phyloP scores from a whole-genome alignment of 176 grass and related monocot species.

The Dendrocalamus sinicus region DNA sequence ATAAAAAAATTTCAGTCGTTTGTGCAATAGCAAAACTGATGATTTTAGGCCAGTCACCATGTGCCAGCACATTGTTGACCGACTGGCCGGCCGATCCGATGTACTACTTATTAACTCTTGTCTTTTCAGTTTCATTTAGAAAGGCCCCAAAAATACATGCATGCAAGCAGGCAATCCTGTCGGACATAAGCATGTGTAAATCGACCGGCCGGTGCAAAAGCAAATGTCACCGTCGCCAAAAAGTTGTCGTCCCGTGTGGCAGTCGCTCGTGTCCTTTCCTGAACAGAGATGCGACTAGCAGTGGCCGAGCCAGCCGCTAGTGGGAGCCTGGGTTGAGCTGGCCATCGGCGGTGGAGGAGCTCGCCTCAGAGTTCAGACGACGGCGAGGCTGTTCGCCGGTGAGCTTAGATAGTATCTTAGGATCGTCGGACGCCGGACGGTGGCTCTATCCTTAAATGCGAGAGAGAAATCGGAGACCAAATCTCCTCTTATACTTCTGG shows the following conservation, averaged over 20 bases:
- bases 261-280: neutral
- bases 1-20: no score
- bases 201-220: neutral
- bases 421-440: no score
- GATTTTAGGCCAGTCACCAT: conserved; percentile 3
- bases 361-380: no score
- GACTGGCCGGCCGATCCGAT: neutral
- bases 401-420: no score
- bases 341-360: no score
- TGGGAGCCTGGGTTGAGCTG: no score
- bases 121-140: neutral
- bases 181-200: neutral
- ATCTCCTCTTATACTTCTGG: neutral
- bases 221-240: conserved; percentile 31
- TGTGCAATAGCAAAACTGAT: no score
- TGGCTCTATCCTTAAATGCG: no score
- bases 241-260: neutral
- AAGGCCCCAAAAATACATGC: neutral
- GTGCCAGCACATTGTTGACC: conserved; percentile 43
- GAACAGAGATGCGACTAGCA: neutral
- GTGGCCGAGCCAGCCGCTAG: no score
- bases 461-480: no score
- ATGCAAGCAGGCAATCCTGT: conserved; percentile 20
- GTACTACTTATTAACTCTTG: neutral
- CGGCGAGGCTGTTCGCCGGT: no score